phyloP scores from a whole-genome alignment of 305 asterid species.

The Fraxinus nigra region DNA sequence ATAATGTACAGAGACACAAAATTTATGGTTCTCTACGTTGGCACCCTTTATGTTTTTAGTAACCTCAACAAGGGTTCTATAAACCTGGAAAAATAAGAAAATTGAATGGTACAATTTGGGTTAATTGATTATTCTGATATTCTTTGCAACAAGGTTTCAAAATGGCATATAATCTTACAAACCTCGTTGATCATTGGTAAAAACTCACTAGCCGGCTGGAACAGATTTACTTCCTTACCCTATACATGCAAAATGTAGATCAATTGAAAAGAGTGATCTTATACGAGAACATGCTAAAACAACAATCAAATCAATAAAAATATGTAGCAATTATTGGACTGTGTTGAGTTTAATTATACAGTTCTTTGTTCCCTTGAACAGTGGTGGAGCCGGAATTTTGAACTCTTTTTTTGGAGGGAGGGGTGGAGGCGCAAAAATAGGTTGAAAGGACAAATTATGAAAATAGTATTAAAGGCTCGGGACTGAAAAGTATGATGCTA shows the following conservation, averaged over 20 bases:
- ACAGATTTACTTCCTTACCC: constrained; percentile 77
- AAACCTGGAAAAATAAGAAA: constrained; percentile 46
- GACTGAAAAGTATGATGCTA: too few relatives aligned
- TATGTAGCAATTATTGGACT: background rate
- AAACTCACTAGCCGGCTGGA: constrained; percentile 89
- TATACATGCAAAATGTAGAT: constrained; percentile 23
- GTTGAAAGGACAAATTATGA: too few relatives aligned
- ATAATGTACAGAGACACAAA: constrained; percentile 84
- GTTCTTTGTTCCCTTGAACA: background rate
- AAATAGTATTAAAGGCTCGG: too few relatives aligned
- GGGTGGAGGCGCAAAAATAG: too few relatives aligned
- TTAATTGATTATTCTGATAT: background rate
- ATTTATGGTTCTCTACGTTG: constrained; percentile 87
- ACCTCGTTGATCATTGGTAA: constrained; percentile 86
- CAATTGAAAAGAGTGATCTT: background rate
- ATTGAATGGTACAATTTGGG: background rate
- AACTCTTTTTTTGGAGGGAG: too few relatives aligned
- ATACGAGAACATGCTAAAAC: background rate
- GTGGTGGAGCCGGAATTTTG: too few relatives aligned
- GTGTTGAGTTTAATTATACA: too few relatives aligned
- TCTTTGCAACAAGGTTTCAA: background rate
- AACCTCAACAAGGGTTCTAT: constrained; percentile 56
- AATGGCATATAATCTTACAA: background rate
- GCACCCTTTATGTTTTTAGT: constrained; percentile 68
- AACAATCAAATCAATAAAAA: background rate